phyloP scores from a whole-genome alignment of 148 eudicot species.

The Chenopodium suecicum region DNA sequence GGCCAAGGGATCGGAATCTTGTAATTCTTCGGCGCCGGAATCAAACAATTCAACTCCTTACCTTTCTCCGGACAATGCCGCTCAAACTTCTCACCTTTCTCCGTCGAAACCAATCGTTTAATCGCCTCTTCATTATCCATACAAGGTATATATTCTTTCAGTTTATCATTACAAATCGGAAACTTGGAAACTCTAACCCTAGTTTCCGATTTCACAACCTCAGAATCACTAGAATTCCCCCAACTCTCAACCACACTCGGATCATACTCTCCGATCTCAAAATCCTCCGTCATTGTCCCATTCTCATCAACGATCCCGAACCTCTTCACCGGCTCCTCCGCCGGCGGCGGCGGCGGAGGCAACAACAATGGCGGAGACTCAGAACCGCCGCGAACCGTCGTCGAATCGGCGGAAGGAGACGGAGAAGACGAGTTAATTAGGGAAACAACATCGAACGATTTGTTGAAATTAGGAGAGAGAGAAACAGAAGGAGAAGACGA shows the following conservation, averaged over 20 bases:
- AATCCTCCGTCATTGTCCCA: constrained; percentile 75
- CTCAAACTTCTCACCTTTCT: constrained; percentile 83
- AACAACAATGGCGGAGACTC: constrained; percentile 16
- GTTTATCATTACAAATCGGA: constrained; percentile 46
- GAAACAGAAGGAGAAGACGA: constrained; percentile 40
- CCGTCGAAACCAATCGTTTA: constrained; percentile 55
- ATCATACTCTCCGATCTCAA: constrained; percentile 76
- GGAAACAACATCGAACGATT: constrained; percentile 42
- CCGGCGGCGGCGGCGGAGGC: constrained; percentile 26
- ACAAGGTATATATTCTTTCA: constrained; percentile 87
- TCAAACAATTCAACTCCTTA: constrained; percentile 62
- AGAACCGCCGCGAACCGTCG: neutral
- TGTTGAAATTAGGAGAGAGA: constrained; percentile 64
- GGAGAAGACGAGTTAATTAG: constrained; percentile 28
- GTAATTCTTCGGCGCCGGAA: constrained; percentile 75
- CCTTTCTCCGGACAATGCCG: constrained; percentile 87
- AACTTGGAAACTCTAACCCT: constrained; percentile 57
- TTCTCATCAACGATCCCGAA: constrained; percentile 80
- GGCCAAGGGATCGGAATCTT: constrained; percentile 84
- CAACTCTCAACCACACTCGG: constrained; percentile 53
- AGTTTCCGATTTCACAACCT: constrained; percentile 19
- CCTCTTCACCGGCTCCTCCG: constrained; percentile 40
- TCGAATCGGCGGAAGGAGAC: constrained; percentile 18
- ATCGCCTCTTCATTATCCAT: constrained; percentile 86
- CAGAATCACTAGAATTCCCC: constrained; percentile 42